phyloP scores from a whole-genome alignment of 2,329 filamentous ascomycete species.

The Hirsutella rhossiliensis region DNA sequence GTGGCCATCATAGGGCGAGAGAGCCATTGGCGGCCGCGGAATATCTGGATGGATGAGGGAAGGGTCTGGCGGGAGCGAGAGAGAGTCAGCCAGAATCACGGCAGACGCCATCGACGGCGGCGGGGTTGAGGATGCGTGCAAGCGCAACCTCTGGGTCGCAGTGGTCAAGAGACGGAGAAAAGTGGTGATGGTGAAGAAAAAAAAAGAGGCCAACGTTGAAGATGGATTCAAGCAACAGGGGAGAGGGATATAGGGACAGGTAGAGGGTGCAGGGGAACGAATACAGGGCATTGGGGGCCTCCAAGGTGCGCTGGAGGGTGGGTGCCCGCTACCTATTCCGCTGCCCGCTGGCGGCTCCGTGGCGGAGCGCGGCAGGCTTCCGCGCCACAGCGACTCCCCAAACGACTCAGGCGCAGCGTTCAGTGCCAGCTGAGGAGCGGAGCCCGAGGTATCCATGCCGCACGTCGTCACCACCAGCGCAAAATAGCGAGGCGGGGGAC shows the following conservation, averaged over 20 bases:
- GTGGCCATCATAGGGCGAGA: conserved; percentile 32
- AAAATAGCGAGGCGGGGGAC: too few species aligned
- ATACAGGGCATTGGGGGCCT: not conserved
- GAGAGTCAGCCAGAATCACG: conserved; percentile 23
- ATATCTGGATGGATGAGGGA: conserved; percentile 45
- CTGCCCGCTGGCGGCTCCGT: not conserved
- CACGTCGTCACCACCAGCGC: not conserved
- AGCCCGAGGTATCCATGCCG: not conserved
- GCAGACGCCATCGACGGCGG: not conserved
- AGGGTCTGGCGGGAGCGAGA: conserved; percentile 30
- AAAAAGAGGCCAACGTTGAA: not conserved
- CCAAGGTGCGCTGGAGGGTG: too few species aligned
- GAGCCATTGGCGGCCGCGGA: conserved; percentile 31
- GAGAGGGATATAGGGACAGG: not conserved
- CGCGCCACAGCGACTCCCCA: not conserved
- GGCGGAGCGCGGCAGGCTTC: not conserved
- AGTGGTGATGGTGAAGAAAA: not conserved
- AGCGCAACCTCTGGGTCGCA: not conserved
- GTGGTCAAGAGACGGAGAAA: not conserved
- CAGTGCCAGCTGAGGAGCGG: conserved; percentile 6
- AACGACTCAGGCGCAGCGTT: conserved; percentile 2
- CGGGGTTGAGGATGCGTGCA: not conserved
- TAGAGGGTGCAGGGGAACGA: not conserved
- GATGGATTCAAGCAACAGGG: too few species aligned
- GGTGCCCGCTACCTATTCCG: too few species aligned